phyloP scores from a whole-genome alignment of 768 basidiomycete species.

The Dacryopinax primogenitus region DNA sequence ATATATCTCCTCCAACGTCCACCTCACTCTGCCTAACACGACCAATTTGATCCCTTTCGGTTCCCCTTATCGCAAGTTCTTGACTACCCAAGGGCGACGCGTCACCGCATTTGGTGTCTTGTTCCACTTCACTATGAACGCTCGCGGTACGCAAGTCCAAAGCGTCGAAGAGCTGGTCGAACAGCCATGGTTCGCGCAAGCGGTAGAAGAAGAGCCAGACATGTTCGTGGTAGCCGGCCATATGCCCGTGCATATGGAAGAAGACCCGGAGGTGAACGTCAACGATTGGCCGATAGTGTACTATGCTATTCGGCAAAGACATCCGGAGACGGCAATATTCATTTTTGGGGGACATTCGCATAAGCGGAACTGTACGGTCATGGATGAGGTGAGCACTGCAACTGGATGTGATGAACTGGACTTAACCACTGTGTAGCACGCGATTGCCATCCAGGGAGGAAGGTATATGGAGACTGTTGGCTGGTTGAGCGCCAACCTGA shows the following conservation, averaged over 20 bases:
- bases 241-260: conserved; percentile 61
- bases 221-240: conserved; percentile 73
- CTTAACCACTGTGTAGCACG: conserved; percentile 29
- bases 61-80: conserved; percentile 9
- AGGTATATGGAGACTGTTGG: conserved; percentile 90
- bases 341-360: conserved; percentile 76
- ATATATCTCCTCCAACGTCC: conserved; percentile 74
- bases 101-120: conserved; percentile 74
- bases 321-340: conserved; percentile 63
- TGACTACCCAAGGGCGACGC: conserved; percentile 39
- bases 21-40: conserved; percentile 36
- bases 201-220: conserved; percentile 69
- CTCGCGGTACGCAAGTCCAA: conserved; percentile 60
- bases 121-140: conserved; percentile 63
- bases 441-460: conserved; percentile 70
- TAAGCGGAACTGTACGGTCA: conserved; percentile 52
- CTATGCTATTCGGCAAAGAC: conserved; percentile 56
- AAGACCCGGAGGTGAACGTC: conserved; percentile 18
- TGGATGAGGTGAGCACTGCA: conserved; percentile 5
- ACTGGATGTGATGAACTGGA: neutral
- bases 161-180: conserved; percentile 60
- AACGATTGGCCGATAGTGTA: conserved; percentile 57
- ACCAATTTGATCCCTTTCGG: neutral
- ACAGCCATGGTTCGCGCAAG: conserved; percentile 68
- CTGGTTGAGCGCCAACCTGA: conserved; percentile 39